Conservation (phyloP, 1,284 basidiomycete genomes). For the Volvariella surrecta region DNA sequence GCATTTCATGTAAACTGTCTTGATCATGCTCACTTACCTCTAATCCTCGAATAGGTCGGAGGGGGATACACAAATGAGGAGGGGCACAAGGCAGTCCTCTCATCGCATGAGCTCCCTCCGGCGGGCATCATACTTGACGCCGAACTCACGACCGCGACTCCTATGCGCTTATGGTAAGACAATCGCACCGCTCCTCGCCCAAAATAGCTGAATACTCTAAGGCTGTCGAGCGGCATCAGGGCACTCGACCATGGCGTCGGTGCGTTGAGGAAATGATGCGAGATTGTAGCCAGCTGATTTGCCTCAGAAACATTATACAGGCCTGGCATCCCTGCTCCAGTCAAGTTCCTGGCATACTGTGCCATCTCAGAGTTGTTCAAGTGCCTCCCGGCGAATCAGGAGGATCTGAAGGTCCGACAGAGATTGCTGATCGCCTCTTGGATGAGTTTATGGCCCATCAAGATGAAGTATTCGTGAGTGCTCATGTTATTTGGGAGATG, state of each 20-base stretch:
- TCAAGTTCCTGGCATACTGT: slow-evolving; percentile 58
- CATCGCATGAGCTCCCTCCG: slow-evolving; percentile 47
- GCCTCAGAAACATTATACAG: slow-evolving; percentile 61
- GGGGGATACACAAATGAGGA: slow-evolving; percentile 72
- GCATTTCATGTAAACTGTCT: slow-evolving; percentile 12
- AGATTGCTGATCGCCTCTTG: slow-evolving; percentile 69
- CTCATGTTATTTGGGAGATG: neutral
- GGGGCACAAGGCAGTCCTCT: slow-evolving; percentile 56
- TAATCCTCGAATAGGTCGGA: slow-evolving; percentile 30
- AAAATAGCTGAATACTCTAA: slow-evolving; percentile 17
- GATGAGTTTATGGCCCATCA: slow-evolving; percentile 71
- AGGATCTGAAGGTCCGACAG: slow-evolving; percentile 52
- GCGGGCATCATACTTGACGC: slow-evolving; percentile 74
- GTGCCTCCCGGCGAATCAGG: slow-evolving; percentile 57
- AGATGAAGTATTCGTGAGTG: slow-evolving; percentile 42
- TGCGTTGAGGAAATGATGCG: slow-evolving; percentile 18
- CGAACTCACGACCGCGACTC: slow-evolving; percentile 65
- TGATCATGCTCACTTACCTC: slow-evolving; percentile 8
- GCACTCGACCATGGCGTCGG: slow-evolving; percentile 76
- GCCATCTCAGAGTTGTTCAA: slow-evolving; percentile 67
- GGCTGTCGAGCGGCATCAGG: slow-evolving; percentile 71
- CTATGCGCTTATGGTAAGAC: slow-evolving; percentile 62
- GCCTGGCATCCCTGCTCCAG: slow-evolving; percentile 44
- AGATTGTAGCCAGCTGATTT: neutral
- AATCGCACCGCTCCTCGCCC: slow-evolving; percentile 6